Evolutionary conservation across 2,329 filamentous ascomycete genomes (phyloP).

Genomic region (Colletotrichum siamense): DNA sequence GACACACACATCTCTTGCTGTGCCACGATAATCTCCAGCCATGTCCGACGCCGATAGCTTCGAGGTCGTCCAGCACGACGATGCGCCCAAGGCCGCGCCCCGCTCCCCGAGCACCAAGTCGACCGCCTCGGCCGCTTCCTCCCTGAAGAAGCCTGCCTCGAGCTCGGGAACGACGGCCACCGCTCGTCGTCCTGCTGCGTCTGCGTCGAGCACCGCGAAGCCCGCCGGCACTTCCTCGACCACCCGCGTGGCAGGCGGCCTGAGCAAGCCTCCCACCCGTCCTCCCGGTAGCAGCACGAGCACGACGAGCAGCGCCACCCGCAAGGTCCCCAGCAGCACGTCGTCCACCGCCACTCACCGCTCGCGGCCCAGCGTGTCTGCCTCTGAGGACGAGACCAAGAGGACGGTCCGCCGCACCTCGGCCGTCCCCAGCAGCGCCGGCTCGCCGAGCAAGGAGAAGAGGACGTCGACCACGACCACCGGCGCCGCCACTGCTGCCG

Average conservation of each 20-base stretch:
- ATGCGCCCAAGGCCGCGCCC: constrained; percentile 36
- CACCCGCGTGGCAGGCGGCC: constrained; percentile 41
- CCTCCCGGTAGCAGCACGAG: constrained; percentile 43
- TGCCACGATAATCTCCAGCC: constrained; percentile 21
- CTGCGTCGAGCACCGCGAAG: constrained; percentile 34
- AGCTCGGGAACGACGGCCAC: constrained; percentile 32
- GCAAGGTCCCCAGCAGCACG: constrained; percentile 35
- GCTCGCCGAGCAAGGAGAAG: constrained; percentile 32
- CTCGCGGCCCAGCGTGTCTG: constrained; percentile 52
- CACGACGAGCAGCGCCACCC: constrained; percentile 32
- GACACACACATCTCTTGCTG: not conserved
- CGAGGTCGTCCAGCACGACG: constrained; percentile 50
- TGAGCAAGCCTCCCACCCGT: constrained; percentile 56
- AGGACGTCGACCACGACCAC: constrained; percentile 37
- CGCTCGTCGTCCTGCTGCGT: constrained; percentile 37
- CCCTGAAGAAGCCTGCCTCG: constrained; percentile 38
- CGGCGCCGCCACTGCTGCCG: constrained; percentile 32
- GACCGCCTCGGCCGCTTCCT: constrained; percentile 30
- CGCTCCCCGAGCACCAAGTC: constrained; percentile 37
- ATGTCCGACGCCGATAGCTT: constrained; percentile 56
- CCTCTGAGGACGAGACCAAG: constrained; percentile 56
- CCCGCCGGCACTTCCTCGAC: constrained; percentile 33
- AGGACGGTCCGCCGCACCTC: constrained; percentile 51
- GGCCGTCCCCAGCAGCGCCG: constrained; percentile 43
- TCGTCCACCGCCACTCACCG: constrained; percentile 47